A percentile compares a stretch with the other conserved stretches of the same genome.
phyloP scores from a whole-genome alignment of 495 filamentous ascomycete genomes.

The Oleoguttula mirabilis region DNA sequence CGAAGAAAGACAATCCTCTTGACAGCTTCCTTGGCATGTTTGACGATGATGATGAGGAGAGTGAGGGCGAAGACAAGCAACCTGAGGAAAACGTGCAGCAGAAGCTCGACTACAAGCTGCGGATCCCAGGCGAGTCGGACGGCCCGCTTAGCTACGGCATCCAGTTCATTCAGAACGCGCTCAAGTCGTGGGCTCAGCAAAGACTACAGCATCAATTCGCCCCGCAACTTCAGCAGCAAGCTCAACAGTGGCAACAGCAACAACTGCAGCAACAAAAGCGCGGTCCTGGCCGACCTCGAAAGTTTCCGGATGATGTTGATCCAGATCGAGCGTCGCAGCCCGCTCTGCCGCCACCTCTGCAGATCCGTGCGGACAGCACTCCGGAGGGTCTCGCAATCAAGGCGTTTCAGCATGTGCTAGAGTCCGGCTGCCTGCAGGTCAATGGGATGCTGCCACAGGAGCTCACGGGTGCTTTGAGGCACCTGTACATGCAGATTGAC shows the following conservation, averaged over 20 bases:
- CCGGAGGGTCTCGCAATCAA: slow-evolving; percentile 9
- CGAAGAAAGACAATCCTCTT: not conserved
- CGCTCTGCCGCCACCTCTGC: not conserved
- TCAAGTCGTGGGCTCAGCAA: slow-evolving; percentile 15
- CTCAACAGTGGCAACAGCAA: not conserved
- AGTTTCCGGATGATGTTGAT: slow-evolving; percentile 6
- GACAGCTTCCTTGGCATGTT: slow-evolving; percentile 7
- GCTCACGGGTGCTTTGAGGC: slow-evolving; percentile 6
- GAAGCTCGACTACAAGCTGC: slow-evolving; percentile 4
- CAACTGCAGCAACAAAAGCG: not conserved
- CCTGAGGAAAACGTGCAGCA: not conserved
- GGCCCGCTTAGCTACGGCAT: slow-evolving; percentile 16
- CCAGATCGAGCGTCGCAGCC: not conserved
- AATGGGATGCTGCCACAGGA: slow-evolving; percentile 10
- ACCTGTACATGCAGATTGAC: slow-evolving; percentile 20
- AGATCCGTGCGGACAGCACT: not conserved
- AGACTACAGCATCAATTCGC: not conserved
- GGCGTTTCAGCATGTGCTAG: slow-evolving; percentile 15
- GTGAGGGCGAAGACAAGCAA: not conserved
- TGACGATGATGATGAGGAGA: slow-evolving; percentile 4
- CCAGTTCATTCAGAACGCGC: slow-evolving; percentile 20
- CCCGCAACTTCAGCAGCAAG: slow-evolving; percentile 1
- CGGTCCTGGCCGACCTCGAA: slow-evolving; percentile 10
- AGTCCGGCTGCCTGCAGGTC: slow-evolving; percentile 10
- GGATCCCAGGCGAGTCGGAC: slow-evolving; percentile 5